A percentile compares a stretch with the other conserved stretches of the same genome.
phyloP scores from a whole-genome alignment of 2,329 filamentous ascomycete genomes.

The Basipetospora chlamydospora region DNA sequence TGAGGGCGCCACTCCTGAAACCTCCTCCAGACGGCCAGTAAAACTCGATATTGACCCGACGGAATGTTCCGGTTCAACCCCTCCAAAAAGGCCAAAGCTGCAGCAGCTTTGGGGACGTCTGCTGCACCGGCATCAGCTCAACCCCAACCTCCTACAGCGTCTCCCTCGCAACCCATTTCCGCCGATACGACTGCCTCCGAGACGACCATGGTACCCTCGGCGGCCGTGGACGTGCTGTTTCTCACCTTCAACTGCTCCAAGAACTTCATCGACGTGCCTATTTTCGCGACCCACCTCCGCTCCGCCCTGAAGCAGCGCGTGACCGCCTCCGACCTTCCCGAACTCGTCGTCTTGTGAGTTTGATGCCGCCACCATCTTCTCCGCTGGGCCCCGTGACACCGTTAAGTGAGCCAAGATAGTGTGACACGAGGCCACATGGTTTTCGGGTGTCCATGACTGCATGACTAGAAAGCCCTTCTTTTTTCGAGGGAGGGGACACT shows the following conservation, averaged over 20 bases:
- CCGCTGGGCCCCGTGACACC: background rate
- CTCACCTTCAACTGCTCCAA: slow-evolving; percentile 85
- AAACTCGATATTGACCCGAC: no score
- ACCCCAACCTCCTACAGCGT: background rate
- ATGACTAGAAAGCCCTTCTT: no score
- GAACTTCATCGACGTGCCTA: slow-evolving; percentile 49
- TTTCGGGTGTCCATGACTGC: no score
- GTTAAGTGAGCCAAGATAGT: background rate
- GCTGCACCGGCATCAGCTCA: background rate
- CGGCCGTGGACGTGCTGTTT: slow-evolving; percentile 53
- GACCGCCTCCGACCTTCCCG: slow-evolving; percentile 28
- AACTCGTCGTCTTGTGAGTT: slow-evolving; percentile 43
- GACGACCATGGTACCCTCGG: slow-evolving; percentile 20
- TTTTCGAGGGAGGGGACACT: no score
- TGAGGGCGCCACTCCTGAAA: no score
- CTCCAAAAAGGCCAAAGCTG: no score
- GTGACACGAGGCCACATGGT: background rate
- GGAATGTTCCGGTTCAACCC: no score
- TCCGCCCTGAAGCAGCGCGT: slow-evolving; percentile 36
- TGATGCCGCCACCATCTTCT: no score
- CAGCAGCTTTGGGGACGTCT: no score
- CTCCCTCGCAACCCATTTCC: no score
- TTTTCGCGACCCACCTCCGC: slow-evolving; percentile 60
- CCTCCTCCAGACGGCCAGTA: no score
- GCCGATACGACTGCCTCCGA: background rate